Conservation (phyloP, 345 rosid species). For the Turnera subulata region DNA sequence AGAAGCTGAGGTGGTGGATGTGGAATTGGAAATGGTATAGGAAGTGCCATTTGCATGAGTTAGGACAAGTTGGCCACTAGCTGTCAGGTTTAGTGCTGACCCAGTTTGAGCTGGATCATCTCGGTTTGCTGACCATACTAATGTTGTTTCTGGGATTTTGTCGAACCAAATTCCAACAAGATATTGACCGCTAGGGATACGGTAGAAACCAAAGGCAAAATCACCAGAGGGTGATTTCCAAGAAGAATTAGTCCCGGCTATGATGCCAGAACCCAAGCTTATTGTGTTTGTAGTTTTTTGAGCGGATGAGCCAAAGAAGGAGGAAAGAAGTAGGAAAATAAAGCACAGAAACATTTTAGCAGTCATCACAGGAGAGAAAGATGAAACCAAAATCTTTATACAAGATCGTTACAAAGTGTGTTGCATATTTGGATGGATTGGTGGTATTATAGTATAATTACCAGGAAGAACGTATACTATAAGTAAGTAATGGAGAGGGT, state of each 20-base stretch:
- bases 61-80: slow-evolving; percentile 26
- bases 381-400: no score
- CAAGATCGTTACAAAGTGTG: no score
- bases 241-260: slow-evolving; percentile 24
- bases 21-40: slow-evolving; percentile 17
- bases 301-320: slow-evolving; percentile 8
- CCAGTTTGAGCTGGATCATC: slow-evolving; percentile 28
- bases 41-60: slow-evolving; percentile 22
- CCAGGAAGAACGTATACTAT: no score
- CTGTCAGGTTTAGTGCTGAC: slow-evolving; percentile 14
- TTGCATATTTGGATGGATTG: no score
- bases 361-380: no score
- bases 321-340: neutral
- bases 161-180: slow-evolving; percentile 34
- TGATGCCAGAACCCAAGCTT: slow-evolving; percentile 19
- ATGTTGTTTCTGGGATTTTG: slow-evolving; percentile 24
- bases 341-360: neutral
- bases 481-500: no score
- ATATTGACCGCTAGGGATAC: slow-evolving; percentile 11
- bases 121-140: slow-evolving; percentile 35
- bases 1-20: slow-evolving; percentile 12
- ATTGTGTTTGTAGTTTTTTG: slow-evolving; percentile 7
- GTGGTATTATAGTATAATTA: no score
- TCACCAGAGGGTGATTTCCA: slow-evolving; percentile 30
- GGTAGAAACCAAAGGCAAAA: slow-evolving; percentile 35